Base-by-base conservation (phyloP, 768 basidiomycete genomes). In the Hygrocybe punicea region DNA sequence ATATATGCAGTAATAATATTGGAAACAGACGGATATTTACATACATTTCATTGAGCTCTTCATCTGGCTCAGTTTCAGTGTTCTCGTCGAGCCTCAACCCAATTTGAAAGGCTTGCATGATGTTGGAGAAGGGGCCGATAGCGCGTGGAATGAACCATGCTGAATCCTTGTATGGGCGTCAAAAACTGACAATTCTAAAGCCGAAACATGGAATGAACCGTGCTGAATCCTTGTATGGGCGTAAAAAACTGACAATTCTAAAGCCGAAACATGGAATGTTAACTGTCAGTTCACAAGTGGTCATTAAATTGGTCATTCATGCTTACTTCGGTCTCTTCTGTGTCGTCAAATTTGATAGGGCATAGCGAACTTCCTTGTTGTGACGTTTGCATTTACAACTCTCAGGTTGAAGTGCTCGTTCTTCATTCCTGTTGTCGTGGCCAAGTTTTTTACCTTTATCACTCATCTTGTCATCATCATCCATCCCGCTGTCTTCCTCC, bases 41-140 rank as follows among this genome's bases (percentile, higher is more conserved):
- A 47, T 47, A 47, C 11, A n/a, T 19, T 47, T 47, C 45, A 47
- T 47, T 17, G 13, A 23, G 45, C n/a, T 47, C 39, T 23, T 47
- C 45, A 21, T 47, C 45, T 14, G 39, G 39, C 14, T 40, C 45
- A 13, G 17, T 24, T 11, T 23, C 45, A 13, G 17, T 24, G 23
- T 23, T 23, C n/a, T 24, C 11, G 7, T 47, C 45, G 11, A 47
- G 11, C 23, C 45, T n/a, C 45, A 47, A 19, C 17, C 45, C 45
- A 24, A 47, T 47, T 23, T 47, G 45, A 23, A 47, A 47, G 45
- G 45, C n/a, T 47, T 47, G 45, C n/a, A 47, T 23, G 17, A 47
- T 19, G 21, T 47, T n/a, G 6, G 17, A 47, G 21, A 47, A 47
- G 11, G 21, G 45, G 21, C 45, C 23, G 45, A 47, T 47, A 7